Base-by-base conservation (phyloP, 257 asterid genomes). In the Nicotiana undulata region DNA sequence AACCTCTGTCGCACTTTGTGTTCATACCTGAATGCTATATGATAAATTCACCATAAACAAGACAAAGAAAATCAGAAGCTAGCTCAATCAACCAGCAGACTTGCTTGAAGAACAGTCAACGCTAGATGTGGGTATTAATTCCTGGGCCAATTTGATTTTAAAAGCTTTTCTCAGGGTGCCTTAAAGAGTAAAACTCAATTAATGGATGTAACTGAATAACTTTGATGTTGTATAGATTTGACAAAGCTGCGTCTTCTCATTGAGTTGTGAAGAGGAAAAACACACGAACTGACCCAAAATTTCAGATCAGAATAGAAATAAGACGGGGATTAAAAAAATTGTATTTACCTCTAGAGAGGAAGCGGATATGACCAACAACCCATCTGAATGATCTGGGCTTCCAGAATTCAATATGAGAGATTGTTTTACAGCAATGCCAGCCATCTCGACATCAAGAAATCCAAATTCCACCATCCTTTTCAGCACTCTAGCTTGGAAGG, bases 401-500 rank as follows among this genome's bases (percentile, higher is more conserved):
- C 13, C 64, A 76, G 83, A 51, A 81, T 78, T 75, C 61, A 83
- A 68, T 80, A 49, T 17, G 59, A 83, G 75, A 17, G 75, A 34
- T 76, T 79, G 64, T 67, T 76, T 79, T 63, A 79, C 70, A 34
- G 79, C 81, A 67, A 77, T 74, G 76, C 77, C 77, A 79, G 87
- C 85, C 24, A 82, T 59, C 63, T 79, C 82, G 5, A 79, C 55
- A 82, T 84, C 85, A 75, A 84, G 84, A 78, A 74, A 86, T 26
- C 75, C 81, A n/a, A 80, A 85, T 58, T 18, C 63, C 59, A 86
- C 87, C 89, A 86, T 86, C 84, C 89, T 86, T 82, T 63, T 81
- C 67, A 86, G 53, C 79, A 86, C 89, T 84, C 85, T 82, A 66
- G 84, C 84, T 82, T 86, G 87, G 75, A 79, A 86, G 77, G 31